Conservation (phyloP, 306 rosid species). For the Cucurbita moschata region DNA sequence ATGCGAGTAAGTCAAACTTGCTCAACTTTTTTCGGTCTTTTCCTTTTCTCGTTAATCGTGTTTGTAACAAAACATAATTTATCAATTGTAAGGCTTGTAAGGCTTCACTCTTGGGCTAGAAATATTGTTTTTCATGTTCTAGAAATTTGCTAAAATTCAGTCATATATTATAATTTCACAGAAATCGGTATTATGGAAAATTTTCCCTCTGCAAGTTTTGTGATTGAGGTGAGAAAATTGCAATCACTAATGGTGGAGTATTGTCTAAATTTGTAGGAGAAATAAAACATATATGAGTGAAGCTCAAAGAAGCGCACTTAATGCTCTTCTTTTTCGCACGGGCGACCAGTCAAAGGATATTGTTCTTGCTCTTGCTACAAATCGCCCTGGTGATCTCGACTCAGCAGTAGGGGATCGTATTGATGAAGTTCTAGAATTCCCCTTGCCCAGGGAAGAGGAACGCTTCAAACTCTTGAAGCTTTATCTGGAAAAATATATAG, state of each 20-base stretch:
- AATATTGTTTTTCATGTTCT: not conserved
- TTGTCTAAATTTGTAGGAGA: constrained; percentile 47
- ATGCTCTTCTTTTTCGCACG: constrained; percentile 91
- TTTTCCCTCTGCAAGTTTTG: not conserved
- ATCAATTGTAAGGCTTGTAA: not conserved
- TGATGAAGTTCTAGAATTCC: constrained; percentile 92
- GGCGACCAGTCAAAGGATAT: constrained; percentile 98
- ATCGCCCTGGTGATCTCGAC: constrained; percentile 94
- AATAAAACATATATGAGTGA: constrained; percentile 98
- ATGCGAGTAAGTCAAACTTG: constrained; percentile 68
- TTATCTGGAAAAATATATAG: constrained; percentile 78
- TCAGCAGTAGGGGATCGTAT: constrained; percentile 93
- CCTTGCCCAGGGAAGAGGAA: constrained; percentile 82
- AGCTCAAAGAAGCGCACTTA: constrained; percentile 98
- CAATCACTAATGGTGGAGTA: not conserved
- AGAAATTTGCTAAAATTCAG: not conserved
- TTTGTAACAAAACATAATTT: not conserved
- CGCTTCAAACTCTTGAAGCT: constrained; percentile 77
- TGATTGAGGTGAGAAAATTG: not conserved
- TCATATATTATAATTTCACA: not conserved
- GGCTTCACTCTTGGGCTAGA: not conserved
- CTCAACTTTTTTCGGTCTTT: not conserved
- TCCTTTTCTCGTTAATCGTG: not conserved
- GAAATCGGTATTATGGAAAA: not conserved
- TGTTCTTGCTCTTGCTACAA: constrained; percentile 94